These are phyloP conservation scores for Colletotrichum sp. DNA, from an alignment of 2,329 filamentous ascomycete genomes.

Conservation along the genomic window DNA sequence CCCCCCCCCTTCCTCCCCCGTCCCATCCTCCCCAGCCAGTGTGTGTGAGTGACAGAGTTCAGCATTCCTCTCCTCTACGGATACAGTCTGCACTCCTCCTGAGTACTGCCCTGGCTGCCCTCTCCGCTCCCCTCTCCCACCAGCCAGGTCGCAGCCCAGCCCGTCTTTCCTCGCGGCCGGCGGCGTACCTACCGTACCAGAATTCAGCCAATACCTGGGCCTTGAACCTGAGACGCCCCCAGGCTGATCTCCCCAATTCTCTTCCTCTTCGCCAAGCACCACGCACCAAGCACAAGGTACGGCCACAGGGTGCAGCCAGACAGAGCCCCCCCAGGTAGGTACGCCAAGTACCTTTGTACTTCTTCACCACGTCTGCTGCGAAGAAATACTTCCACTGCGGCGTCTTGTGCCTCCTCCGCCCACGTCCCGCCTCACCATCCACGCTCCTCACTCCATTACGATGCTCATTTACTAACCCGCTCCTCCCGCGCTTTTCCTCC, in stretches of 20 bases:
- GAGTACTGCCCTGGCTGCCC: not conserved
- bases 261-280: constrained; percentile 3
- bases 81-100: not conserved
- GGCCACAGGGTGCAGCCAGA: not conserved
- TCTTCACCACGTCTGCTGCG: not conserved
- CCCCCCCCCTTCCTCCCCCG: not conserved
- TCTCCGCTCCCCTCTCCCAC: not conserved
- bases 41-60: not conserved
- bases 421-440: not conserved
- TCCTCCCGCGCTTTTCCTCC: constrained; percentile 1
- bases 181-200: not conserved
- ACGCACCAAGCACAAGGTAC: not conserved
- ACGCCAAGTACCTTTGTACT: not conserved
- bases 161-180: not conserved
- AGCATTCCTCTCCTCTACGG: not conserved
- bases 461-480: constrained; percentile 21
- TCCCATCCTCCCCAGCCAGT: not conserved
- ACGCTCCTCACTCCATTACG: constrained; percentile 1
- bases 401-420: not conserved
- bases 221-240: constrained; percentile 13
- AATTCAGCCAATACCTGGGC: constrained; percentile 1
- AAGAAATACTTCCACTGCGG: not conserved
- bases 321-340: not conserved
- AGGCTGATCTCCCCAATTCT: constrained; percentile 3
- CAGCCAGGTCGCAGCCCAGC: not conserved